phyloP scores from a whole-genome alignment of 805 yeast species.

The Schwanniomyces occidentalis region DNA sequence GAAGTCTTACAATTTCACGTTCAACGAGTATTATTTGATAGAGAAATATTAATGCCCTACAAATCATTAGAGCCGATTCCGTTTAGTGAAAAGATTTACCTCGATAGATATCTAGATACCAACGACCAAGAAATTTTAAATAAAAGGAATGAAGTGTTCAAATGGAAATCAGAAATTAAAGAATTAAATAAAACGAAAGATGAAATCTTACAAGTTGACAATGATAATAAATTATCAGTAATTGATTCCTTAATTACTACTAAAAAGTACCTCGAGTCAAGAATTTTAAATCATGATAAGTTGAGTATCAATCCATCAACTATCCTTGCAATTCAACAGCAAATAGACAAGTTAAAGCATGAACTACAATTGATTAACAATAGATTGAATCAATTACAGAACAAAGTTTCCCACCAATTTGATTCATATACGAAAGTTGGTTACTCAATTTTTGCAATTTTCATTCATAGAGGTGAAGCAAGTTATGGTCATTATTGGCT shows the following conservation, averaged over 20 bases:
- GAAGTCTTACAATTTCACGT: slow-evolving; percentile 86
- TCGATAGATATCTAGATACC: slow-evolving; percentile 86
- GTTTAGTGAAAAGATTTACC: slow-evolving; percentile 71
- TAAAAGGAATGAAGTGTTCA: slow-evolving; percentile 56
- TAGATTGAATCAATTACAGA: slow-evolving; percentile 45
- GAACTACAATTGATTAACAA: slow-evolving; percentile 45
- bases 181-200: slow-evolving; percentile 45
- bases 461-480: slow-evolving; percentile 95
- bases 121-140: slow-evolving; percentile 52
- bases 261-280: slow-evolving; percentile 52
- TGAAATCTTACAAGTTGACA: slow-evolving; percentile 43
- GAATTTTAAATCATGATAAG: slow-evolving; percentile 32
- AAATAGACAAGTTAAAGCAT: slow-evolving; percentile 47
- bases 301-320: slow-evolving; percentile 46
- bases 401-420: slow-evolving; percentile 60
- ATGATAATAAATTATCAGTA: slow-evolving; percentile 29
- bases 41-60: slow-evolving; percentile 68
- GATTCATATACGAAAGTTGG: slow-evolving; percentile 61
- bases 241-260: slow-evolving; percentile 53
- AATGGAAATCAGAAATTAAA: slow-evolving; percentile 60
- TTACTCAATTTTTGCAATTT: slow-evolving; percentile 84
- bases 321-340: slow-evolving; percentile 45
- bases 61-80: slow-evolving; percentile 83
- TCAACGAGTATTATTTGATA: slow-evolving; percentile 89
- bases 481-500: slow-evolving; percentile 97